Evolutionary conservation across 2,329 filamentous ascomycete species (phyloP).

Genomic region (Hymenoscyphus infarciens): DNA sequence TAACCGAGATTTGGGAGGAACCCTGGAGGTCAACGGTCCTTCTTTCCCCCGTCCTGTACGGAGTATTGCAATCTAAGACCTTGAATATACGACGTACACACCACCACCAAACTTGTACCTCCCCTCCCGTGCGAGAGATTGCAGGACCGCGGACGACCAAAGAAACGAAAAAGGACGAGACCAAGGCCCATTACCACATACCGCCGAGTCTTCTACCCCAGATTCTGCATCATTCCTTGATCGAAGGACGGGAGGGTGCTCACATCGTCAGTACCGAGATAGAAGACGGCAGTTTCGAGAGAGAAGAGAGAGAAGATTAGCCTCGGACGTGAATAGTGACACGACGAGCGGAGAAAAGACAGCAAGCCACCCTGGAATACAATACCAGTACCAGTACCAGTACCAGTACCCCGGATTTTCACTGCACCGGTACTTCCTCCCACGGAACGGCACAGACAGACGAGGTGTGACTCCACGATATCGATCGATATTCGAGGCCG

Average conservation of each 20-base stretch:
- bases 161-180: not conserved
- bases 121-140: not conserved
- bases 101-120: not conserved
- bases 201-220: not conserved
- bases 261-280: not conserved
- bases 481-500: not conserved
- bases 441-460: not conserved
- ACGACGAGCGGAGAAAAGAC: not conserved
- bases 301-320: no score
- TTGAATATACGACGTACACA: not conserved
- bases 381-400: no score
- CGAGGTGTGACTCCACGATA: slow-evolving; percentile 2
- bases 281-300: not conserved
- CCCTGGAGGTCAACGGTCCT: not conserved
- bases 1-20: not conserved
- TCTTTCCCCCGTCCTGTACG: no score
- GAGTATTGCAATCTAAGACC: not conserved
- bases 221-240: not conserved
- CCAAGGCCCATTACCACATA: not conserved
- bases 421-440: not conserved
- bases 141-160: not conserved
- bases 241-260: not conserved
- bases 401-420: slow-evolving; percentile 4
- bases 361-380: not conserved
- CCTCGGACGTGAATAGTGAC: not conserved